phyloP scores from a whole-genome alignment of 2,329 filamentous ascomycete species.

The Aureobasidium sp. region DNA sequence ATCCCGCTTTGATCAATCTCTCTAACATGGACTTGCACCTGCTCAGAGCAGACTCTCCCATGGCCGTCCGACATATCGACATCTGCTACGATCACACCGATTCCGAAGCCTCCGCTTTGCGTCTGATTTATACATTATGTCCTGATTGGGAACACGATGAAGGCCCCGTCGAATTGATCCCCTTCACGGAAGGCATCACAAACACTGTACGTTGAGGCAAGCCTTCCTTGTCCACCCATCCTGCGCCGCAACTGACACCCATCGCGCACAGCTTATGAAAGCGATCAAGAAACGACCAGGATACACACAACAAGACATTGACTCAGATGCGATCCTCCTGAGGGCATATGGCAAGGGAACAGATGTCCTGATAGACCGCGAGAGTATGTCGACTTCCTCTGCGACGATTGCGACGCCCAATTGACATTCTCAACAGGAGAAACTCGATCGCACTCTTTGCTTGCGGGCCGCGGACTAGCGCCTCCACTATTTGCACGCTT shows the following conservation, averaged over 20 bases:
- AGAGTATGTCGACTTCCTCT: conserved; percentile 54
- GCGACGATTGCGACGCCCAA: conserved; percentile 16
- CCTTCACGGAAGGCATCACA: conserved; percentile 97
- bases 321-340: conserved; percentile 77
- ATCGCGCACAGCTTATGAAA: conserved; percentile 52
- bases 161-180: conserved; percentile 72
- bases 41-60: conserved; percentile 23
- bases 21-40: conserved; percentile 13
- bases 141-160: conserved; percentile 71
- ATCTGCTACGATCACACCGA: conserved; percentile 70
- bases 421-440: conserved; percentile 38
- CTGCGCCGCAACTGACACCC: conserved; percentile 2
- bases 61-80: conserved; percentile 49
- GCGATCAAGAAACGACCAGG: conserved; percentile 62
- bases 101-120: conserved; percentile 68
- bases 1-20: neutral
- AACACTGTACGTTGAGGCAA: conserved; percentile 59
- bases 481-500: conserved; percentile 85
- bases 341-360: conserved; percentile 92
- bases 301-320: conserved; percentile 65
- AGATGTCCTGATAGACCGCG: conserved; percentile 89
- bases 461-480: conserved; percentile 75
- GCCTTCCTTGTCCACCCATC: neutral
- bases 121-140: conserved; percentile 68
- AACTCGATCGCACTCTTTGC: conserved; percentile 67